Evolutionary conservation across 1,139 yeast species (phyloP).

Genomic region (Lodderomyces parapsilosis): DNA sequence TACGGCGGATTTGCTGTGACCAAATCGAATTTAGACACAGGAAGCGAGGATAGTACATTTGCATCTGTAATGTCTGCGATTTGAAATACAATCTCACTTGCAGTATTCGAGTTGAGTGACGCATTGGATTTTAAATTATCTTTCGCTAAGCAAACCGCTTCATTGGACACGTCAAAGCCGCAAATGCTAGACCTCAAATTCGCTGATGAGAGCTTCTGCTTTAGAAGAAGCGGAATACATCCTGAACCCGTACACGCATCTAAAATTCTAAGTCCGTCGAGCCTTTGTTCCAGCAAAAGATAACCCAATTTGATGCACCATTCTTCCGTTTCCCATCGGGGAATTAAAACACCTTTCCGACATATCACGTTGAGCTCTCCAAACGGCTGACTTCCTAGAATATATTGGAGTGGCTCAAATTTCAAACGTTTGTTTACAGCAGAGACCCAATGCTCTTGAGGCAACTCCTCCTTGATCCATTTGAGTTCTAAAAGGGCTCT

Average conservation of each 20-base stretch:
- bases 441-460: conserved; percentile 29
- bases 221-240: conserved; percentile 65
- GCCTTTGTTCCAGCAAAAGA: conserved; percentile 16
- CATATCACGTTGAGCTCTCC: conserved; percentile 65
- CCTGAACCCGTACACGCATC: conserved; percentile 94
- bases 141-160: conserved; percentile 52
- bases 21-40: conserved; percentile 37
- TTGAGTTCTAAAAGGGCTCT: conserved; percentile 35
- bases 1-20: conserved; percentile 90
- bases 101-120: not conserved
- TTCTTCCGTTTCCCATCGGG: conserved; percentile 95
- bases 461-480: conserved; percentile 44
- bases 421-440: conserved; percentile 41
- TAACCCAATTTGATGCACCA: conserved; percentile 58
- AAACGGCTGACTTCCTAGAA: conserved; percentile 85
- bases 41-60: conserved; percentile 5
- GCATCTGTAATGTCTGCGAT: conserved; percentile 27
- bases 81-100: conserved; percentile 12
- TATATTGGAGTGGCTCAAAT: conserved; percentile 75
- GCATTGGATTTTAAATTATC: conserved; percentile 35
- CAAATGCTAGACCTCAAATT: conserved; percentile 21
- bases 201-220: conserved; percentile 26
- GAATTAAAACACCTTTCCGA: conserved; percentile 69
- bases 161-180: conserved; percentile 61
- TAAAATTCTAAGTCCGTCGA: conserved; percentile 31